Percentiles rank a stretch among this genome's conserved stretches.
Evolutionary conservation across 1,284 basidiomycete species (phyloP).

Genomic region (Hypsizygus ulmarius): DNA sequence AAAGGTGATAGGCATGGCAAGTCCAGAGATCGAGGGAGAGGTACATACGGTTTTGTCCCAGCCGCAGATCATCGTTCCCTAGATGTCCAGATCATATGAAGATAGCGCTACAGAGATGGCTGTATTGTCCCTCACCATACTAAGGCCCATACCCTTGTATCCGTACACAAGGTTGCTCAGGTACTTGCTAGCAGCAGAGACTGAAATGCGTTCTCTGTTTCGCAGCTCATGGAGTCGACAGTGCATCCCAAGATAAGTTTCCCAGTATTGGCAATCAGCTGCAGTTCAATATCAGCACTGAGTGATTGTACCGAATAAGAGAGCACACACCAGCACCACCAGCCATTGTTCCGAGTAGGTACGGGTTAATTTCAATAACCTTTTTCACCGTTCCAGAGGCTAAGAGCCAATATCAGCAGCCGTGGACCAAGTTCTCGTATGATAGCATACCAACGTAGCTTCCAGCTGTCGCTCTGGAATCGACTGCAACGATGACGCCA

Average conservation of each 20-base stretch:
- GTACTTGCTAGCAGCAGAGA: slow-evolving; percentile 97
- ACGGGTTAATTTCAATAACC: slow-evolving; percentile 99
- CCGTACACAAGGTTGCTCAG: slow-evolving; percentile 96
- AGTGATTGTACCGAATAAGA: not conserved
- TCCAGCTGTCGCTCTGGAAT: slow-evolving; percentile 96
- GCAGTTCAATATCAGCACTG: slow-evolving; percentile 1
- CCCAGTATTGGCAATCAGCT: slow-evolving; percentile 97
- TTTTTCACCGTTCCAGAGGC: slow-evolving; percentile 97
- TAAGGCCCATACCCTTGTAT: slow-evolving; percentile 99
- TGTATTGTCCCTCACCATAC: slow-evolving; percentile 72
- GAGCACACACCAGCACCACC: slow-evolving; percentile 84
- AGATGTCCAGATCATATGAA: slow-evolving; percentile 9
- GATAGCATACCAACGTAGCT: slow-evolving; percentile 83
- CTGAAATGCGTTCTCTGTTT: slow-evolving; percentile 97
- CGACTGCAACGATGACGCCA: slow-evolving; percentile 97
- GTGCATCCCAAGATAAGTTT: slow-evolving; percentile 98
- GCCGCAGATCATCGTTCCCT: slow-evolving; percentile 99
- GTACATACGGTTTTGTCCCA: slow-evolving; percentile 94
- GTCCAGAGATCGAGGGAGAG: not conserved
- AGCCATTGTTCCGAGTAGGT: slow-evolving; percentile 98
- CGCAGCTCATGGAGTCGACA: slow-evolving; percentile 96
- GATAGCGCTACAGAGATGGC: not conserved
- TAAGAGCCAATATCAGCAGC: slow-evolving; percentile 30
- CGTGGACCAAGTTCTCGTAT: not conserved
- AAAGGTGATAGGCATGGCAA: slow-evolving; percentile 1